Evolutionary conservation across 179 eudicot species (phyloP).

Genomic region (Amaranthus tricolor): DNA sequence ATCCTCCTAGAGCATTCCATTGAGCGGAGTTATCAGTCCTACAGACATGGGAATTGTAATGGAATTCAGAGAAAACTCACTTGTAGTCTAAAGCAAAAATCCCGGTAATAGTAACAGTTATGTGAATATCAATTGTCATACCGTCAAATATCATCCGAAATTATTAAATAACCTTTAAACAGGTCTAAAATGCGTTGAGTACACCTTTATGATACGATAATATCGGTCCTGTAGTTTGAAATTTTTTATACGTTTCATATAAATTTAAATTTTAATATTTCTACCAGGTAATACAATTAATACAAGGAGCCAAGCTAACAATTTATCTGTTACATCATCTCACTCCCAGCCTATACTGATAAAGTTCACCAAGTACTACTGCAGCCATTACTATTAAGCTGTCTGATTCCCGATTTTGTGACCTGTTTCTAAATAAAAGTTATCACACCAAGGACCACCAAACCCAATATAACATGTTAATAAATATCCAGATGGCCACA

Average conservation of each 20-base stretch:
- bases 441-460: conserved; percentile 1
- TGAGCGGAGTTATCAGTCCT: background rate
- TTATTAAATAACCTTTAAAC: too few relatives aligned
- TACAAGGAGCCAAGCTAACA: background rate
- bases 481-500: background rate
- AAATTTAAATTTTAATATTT: background rate
- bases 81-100: too few relatives aligned
- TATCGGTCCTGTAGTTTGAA: background rate
- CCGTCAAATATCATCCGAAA: too few relatives aligned
- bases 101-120: too few relatives aligned
- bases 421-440: background rate
- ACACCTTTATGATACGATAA: too few relatives aligned
- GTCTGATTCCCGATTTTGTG: background rate
- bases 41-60: background rate
- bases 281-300: background rate
- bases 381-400: background rate
- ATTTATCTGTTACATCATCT: background rate
- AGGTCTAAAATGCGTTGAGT: too few relatives aligned
- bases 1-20: background rate
- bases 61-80: background rate
- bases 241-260: too few relatives aligned
- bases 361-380: background rate
- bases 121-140: too few relatives aligned
- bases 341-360: background rate
- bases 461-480: background rate